Evolutionary conservation across 1,284 basidiomycete genomes (phyloP), one percentile per base, ranked within the genome.

Genomic region (Cryptococcus sp.): DNA sequence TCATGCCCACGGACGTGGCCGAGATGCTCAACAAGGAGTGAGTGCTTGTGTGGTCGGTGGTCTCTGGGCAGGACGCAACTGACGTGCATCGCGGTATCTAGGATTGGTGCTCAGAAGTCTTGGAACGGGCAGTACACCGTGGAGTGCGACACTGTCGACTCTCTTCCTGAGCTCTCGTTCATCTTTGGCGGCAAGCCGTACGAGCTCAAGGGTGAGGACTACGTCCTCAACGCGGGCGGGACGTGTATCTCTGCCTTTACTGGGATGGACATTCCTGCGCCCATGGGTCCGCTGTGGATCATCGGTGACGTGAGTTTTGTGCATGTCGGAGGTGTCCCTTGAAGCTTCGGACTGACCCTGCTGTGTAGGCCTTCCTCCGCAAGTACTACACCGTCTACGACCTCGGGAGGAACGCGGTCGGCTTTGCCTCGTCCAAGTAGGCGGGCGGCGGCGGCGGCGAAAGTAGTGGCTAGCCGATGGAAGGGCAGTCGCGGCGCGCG

Each of bases 71-170:
- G 11, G 39, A 46, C 33, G 45, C 55, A 37, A 54, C 61, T 65
- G 48, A 67, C 63, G 33, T 56, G 43, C 24, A n/a, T 18, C 48
- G 5, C 28, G 28, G 28, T 33, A 33, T 37, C 15, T 56, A 79
- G 76, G 75, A 94, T 94, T 53, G 92, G 91, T 62, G 94, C 93
- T 15, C 89, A 83, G 77, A 91, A 88, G 76, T 85, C 87, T 1
- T 96, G 92, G 92, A 94, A 88, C 69, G 93, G 93, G 42, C 93
- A 96, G 78, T 96, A 95, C 77, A 87, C 85, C 13, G 82, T 99
- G 60, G 91, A 95, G 66, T 99, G 96, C 75, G 79, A 83, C 60
- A 91, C 84, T 72, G 87, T 98, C 61, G 81, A 89, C 21, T 75
- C 72, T 43, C 83, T 99, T 36, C 96, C 96, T n/a, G 85, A 90